Base-by-base conservation (phyloP, 306 rosid genomes). In the Morella rubra region DNA sequence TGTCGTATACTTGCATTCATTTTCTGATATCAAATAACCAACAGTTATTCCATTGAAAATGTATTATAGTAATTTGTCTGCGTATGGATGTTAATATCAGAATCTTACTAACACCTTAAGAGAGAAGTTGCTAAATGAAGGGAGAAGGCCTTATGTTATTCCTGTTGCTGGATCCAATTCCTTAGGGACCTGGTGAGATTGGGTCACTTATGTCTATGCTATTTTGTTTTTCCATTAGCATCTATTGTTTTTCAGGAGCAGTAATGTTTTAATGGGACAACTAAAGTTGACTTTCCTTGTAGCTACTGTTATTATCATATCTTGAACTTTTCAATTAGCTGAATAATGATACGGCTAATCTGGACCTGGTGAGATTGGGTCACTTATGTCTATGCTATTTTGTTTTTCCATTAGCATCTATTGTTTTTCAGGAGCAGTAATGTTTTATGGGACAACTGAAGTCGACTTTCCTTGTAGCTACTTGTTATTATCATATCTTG, bases 111-210 rank as follows among this genome's bases (percentile, higher is more conserved):
- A 89, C 72, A 7, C 69, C 80, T 86, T 95, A 13, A 90, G 87
- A 85, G 89, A 89, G 76, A 95, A 82, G 83, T 87, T 95, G 84
- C 72, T 87, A 44, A 88, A 81, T n/a, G 92, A 92, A 86, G 99
- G 97, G 73, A 90, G 91, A 85, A 89, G 81, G 74, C 97, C 99
- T 37, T 95, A 95, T 76, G 88, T 90, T 79, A 92, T 95, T 84
- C 97, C 99, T 3, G 91, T 88, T 40, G 99, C 97, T 20, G 97
- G 99, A 80, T 95, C 99, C 67, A 90, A 95, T 79, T 88, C 96
- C 50, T 81, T 89, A 10, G 99, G 97, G 77, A 92, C 97, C 76
- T 95, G 99, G 98, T 93, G 83, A 81, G 90, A 75, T 76, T 79
- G 64, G 65, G 68, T 44, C 67, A 32, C 69, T 60, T 61, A 46